Percentiles rank a stretch among this genome's conserved stretches.
phyloP scores from a whole-genome alignment of 2,329 filamentous ascomycete species.

The Fusarium duplospermum region DNA sequence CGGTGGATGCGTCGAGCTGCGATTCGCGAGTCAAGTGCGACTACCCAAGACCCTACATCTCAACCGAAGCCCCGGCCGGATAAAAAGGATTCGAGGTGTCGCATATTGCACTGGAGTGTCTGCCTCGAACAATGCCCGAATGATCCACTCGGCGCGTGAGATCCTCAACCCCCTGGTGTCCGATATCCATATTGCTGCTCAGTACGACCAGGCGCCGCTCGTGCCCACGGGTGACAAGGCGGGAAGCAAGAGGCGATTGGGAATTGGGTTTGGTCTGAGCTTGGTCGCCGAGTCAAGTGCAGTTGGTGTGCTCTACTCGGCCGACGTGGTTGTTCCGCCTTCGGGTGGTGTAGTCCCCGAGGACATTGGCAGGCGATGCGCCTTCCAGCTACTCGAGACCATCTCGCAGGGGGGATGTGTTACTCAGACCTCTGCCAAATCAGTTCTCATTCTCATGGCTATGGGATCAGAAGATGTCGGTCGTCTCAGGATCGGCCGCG shows the following conservation, averaged over 20 bases:
- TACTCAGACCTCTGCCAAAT: conserved; percentile 75
- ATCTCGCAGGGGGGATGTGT: conserved; percentile 87
- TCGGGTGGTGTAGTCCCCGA: conserved; percentile 87
- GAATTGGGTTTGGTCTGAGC: conserved; percentile 91
- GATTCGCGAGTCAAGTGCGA: conserved; percentile 93
- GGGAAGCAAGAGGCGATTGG: conserved; percentile 72
- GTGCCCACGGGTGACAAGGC: conserved; percentile 65
- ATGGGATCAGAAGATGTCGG: conserved; percentile 99
- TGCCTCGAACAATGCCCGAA: conserved; percentile 91
- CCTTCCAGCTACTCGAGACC: conserved; percentile 87
- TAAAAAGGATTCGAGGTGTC: conserved; percentile 91
- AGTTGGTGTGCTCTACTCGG: conserved; percentile 83
- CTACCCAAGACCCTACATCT: conserved; percentile 94
- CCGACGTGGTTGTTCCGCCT: conserved; percentile 81
- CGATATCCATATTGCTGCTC: conserved; percentile 90
- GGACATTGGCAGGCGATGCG: conserved; percentile 88
- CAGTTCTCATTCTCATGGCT: conserved; percentile 89
- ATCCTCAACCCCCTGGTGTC: conserved; percentile 87
- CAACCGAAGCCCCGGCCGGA: conserved; percentile 80
- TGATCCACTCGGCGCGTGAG: conserved; percentile 91
- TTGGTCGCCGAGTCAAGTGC: conserved; percentile 93
- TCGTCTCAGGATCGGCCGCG: conserved; percentile 81
- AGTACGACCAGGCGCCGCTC: conserved; percentile 76
- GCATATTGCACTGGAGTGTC: conserved; percentile 94
- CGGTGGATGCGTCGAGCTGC: conserved; percentile 90